Base-by-base conservation (phyloP, 257 asterid genomes). In the Solanum peruvianum region DNA sequence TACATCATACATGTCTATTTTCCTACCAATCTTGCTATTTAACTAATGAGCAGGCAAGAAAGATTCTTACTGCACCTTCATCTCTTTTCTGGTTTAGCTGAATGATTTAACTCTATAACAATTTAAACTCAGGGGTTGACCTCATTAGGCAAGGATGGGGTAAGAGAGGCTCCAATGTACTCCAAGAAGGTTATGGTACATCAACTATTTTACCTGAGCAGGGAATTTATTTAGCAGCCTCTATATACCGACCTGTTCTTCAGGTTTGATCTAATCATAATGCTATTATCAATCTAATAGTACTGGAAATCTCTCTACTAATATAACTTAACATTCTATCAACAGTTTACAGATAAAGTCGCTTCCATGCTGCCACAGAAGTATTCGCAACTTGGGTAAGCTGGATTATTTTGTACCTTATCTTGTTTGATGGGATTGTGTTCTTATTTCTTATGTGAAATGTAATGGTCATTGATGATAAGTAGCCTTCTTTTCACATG, bases 111-210 rank as follows among this genome's bases (percentile, higher is more conserved):
- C 69, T 77, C 16, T 44, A 8, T n/a, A 44, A 85, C 83, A 39
- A 84, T 83, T 90, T 89, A 83, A 82, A 64, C 83, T 71, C 93
- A 94, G 98, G 96, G 69, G 90, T 92, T 91, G 98, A 94, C 72
- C 91, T 89, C 84, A 91, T 91, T 91, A 96, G 98, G 87, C 98
- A 94, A 94, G 98, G 99, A 88, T 92, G 99, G 99, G 93, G 92
- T 91, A 91, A 93, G 92, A 93, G 91, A 92, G 96, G 98, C 86
- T 80, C 98, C 23, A 96, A 93, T 93, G 98, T 88, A n/a, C 92
- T 91, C 86, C 97, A 97, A 90, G 99, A 97, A 92, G 99, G 99
- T 90, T 97, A 96, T 92, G 99, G 99, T 66, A 92, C 98, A 87
- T 96, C 98, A 87, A 92, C 94, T 85, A 93, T 96, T 88, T 92